Evolutionary conservation across 2,329 filamentous ascomycete genomes (phyloP), one percentile per base, ranked within the genome.

Genomic region (Ascocoryne sarcoides): DNA sequence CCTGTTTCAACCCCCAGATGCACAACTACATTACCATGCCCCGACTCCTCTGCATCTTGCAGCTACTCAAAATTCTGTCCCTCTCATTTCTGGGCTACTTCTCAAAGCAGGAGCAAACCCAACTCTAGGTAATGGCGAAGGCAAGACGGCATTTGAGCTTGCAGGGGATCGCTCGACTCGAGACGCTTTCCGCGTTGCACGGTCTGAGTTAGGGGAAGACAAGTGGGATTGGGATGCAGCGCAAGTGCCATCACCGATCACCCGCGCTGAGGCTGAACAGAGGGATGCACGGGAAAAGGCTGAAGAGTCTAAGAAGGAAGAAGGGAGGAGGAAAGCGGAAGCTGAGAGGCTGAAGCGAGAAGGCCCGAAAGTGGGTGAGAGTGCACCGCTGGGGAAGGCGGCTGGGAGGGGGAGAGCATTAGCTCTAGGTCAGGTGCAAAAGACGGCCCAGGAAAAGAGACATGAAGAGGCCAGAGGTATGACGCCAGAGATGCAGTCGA

Each of bases 121-220:
- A 0, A 79, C 78, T 0, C 40, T 80, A 1, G 61, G 62, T 18
- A 95, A 84, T 56, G 67, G 61, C 3, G 87, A 95, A 46, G 84
- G 82, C n/a, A 88, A 84, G 60, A 84, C 85, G 1, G 65, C 92
- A 0, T 96, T 94, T 59, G 87, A 94, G 40, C 73, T 98, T 1
- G 79, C 86, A 1, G 87, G 90, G 31, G 88, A 96, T 59, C 77
- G 88, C 4, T 64, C 80, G 2, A 95, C 89, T 0, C 78, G 90
- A 2, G 89, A 96, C 57, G 85, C 89, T 0, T 98, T 98, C 65
- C 83, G 92, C 2, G 77, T 95, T 2, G 87, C 88, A 3, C 82
- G 92, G 5, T 73, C 76, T 21, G 84, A 93, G 56, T 69, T 95
- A 1, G 89, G 88, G 12, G 87, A 94, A 58, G 59, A 60, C 0